A percentile compares a stretch with the other conserved stretches of the same genome.
Conservation (phyloP, 345 rosid species). For the Citrus reticulata region DNA sequence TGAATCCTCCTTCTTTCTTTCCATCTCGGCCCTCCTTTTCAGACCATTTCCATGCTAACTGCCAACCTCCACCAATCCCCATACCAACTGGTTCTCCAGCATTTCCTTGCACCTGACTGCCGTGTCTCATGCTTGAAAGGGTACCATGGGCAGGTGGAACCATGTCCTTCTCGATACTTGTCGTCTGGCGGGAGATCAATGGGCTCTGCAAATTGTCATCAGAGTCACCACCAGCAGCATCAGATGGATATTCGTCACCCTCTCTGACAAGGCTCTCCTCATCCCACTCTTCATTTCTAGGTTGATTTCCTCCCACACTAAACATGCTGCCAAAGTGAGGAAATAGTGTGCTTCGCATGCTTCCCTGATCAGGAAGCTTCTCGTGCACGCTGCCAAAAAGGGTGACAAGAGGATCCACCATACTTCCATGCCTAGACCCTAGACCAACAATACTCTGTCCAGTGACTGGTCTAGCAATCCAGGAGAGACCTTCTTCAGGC, state of each 20-base stretch:
- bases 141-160: conserved; percentile 45
- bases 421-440: conserved; percentile 70
- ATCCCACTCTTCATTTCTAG: conserved; percentile 76
- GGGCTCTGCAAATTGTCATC: conserved; percentile 85
- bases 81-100: conserved; percentile 48
- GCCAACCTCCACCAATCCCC: conserved; percentile 98
- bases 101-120: conserved; percentile 54
- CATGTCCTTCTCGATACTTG: conserved; percentile 71
- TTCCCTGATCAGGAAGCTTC: conserved; percentile 71
- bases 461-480: conserved; percentile 87
- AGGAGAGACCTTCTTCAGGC: conserved; percentile 72
- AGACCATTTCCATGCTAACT: conserved; percentile 96
- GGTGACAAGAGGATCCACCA: conserved; percentile 86
- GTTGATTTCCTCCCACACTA: conserved; percentile 81
- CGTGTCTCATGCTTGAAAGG: conserved; percentile 54
- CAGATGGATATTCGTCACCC: conserved; percentile 71
- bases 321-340: conserved; percentile 98
- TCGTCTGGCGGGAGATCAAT: conserved; percentile 84
- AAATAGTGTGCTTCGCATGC: conserved; percentile 88
- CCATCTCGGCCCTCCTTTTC: conserved; percentile 71
- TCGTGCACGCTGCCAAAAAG: conserved; percentile 88
- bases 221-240: conserved; percentile 55
- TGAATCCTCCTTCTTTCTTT: conserved; percentile 75
- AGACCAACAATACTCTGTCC: conserved; percentile 63
- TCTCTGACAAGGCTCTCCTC: conserved; percentile 71